Evolutionary conservation across 805 yeast genomes (phyloP).

Genomic region (Metschnikowia hibisci): DNA sequence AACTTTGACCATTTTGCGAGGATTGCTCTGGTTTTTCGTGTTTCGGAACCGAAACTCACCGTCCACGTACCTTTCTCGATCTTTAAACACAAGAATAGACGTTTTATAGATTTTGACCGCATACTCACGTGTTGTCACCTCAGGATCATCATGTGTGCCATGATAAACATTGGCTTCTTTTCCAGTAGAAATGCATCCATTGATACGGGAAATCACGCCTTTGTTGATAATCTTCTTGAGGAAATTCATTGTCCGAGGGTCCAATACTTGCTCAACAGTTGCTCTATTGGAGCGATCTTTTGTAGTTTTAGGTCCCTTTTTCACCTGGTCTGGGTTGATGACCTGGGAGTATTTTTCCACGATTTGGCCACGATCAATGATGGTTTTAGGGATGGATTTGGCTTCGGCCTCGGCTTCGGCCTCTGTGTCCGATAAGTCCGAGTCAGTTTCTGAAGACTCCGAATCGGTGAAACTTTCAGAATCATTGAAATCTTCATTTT

Average conservation of each 20-base stretch:
- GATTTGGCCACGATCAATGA: slow-evolving; percentile 42
- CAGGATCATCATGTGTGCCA: slow-evolving; percentile 57
- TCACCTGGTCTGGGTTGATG: slow-evolving; percentile 60
- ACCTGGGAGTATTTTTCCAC: slow-evolving; percentile 60
- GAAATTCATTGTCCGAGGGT: slow-evolving; percentile 87
- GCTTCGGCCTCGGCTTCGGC: neutral
- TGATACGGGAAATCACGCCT: slow-evolving; percentile 78
- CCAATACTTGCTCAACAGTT: slow-evolving; percentile 93
- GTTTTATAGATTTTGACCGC: slow-evolving; percentile 96
- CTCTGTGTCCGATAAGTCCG: neutral
- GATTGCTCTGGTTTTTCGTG: slow-evolving; percentile 81
- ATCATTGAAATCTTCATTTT: neutral
- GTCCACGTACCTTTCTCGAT: slow-evolving; percentile 90
- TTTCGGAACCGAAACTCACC: slow-evolving; percentile 94
- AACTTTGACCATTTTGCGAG: slow-evolving; percentile 93
- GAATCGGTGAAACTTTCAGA: neutral
- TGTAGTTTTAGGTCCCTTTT: slow-evolving; percentile 54
- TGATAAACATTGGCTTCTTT: slow-evolving; percentile 97
- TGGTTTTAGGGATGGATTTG: slow-evolving; percentile 18
- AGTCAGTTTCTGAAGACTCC: neutral
- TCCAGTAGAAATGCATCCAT: slow-evolving; percentile 95
- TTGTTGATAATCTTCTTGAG: slow-evolving; percentile 76
- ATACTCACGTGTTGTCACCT: slow-evolving; percentile 45
- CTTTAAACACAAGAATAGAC: slow-evolving; percentile 93
- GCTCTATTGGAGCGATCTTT: slow-evolving; percentile 92